Evolutionary conservation across 768 basidiomycete species (phyloP).

Genomic region (Suillus variegatus): DNA sequence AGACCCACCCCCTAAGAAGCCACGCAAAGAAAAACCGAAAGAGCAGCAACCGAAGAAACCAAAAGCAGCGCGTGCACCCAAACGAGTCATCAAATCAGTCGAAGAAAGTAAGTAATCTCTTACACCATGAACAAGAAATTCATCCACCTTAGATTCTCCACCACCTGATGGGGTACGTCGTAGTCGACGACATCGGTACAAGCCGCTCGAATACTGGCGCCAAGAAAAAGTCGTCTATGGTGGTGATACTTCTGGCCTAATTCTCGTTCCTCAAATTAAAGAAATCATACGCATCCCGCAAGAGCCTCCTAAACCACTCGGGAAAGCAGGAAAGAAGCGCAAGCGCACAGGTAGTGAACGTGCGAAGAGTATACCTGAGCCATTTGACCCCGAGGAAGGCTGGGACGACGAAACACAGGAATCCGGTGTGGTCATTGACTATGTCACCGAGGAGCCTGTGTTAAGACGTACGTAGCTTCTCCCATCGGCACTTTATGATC

Average conservation of each 20-base stretch:
- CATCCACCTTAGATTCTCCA: slow-evolving; percentile 24
- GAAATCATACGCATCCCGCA: slow-evolving; percentile 61
- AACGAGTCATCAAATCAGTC: slow-evolving; percentile 16
- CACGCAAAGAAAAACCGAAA: slow-evolving; percentile 25
- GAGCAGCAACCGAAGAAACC: slow-evolving; percentile 32
- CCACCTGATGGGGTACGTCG: slow-evolving; percentile 59
- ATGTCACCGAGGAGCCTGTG: slow-evolving; percentile 57
- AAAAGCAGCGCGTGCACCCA: slow-evolving; percentile 20
- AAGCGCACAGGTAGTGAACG: slow-evolving; percentile 31
- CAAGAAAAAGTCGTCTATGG: slow-evolving; percentile 87
- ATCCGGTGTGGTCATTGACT: slow-evolving; percentile 69
- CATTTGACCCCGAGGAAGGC: slow-evolving; percentile 64
- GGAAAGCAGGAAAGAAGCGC: slow-evolving; percentile 36
- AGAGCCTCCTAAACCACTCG: slow-evolving; percentile 49
- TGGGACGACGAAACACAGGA: slow-evolving; percentile 84
- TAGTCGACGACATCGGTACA: slow-evolving; percentile 64
- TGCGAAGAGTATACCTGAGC: slow-evolving; percentile 36
- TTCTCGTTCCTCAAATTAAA: slow-evolving; percentile 66
- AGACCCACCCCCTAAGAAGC: slow-evolving; percentile 28
- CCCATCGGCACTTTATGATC: not conserved
- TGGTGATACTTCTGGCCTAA: slow-evolving; percentile 49
- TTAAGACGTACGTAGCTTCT: slow-evolving; percentile 61
- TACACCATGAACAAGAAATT: not conserved
- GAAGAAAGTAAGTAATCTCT: slow-evolving; percentile 26
- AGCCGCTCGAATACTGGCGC: slow-evolving; percentile 92